Conservation (phyloP, 2,329 filamentous ascomycete genomes). For the Neurospora sp. region DNA sequence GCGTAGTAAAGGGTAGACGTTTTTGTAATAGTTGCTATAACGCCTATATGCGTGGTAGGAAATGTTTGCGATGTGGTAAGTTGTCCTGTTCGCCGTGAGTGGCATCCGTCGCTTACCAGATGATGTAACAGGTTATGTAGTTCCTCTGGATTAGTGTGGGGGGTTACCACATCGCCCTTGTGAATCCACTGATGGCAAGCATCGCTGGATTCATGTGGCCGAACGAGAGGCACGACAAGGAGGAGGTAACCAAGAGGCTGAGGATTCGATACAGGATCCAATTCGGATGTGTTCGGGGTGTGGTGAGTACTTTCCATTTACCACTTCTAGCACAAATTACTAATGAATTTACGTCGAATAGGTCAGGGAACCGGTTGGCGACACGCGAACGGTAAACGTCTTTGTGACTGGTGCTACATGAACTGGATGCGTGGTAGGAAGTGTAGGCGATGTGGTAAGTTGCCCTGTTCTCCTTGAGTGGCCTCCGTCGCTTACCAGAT, state of each 20-base stretch:
- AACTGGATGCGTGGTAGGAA: background rate
- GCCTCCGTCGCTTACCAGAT: background rate
- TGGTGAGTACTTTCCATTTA: background rate
- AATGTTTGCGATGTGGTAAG: background rate
- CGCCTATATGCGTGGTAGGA: background rate
- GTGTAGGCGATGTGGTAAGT: background rate
- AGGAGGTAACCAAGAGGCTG: background rate
- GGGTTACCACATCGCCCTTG: background rate
- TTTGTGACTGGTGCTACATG: rapidly evolving
- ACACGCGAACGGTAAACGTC: too few species aligned
- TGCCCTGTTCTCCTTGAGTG: background rate
- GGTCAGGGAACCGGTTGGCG: too few species aligned
- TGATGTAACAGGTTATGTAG: background rate
- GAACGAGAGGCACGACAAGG: background rate
- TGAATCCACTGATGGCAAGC: too few species aligned
- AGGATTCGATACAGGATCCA: background rate
- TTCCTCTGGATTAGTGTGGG: background rate
- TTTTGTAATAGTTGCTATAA: background rate
- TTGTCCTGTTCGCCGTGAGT: background rate
- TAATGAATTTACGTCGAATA: background rate
- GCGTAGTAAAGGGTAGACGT: background rate
- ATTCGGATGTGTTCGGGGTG: background rate
- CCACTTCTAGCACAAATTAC: background rate
- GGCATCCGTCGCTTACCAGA: background rate
- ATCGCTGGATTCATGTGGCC: background rate